phyloP scores from a whole-genome alignment of 2,329 filamentous ascomycete species.

The Ceratocystis eucalypticola region DNA sequence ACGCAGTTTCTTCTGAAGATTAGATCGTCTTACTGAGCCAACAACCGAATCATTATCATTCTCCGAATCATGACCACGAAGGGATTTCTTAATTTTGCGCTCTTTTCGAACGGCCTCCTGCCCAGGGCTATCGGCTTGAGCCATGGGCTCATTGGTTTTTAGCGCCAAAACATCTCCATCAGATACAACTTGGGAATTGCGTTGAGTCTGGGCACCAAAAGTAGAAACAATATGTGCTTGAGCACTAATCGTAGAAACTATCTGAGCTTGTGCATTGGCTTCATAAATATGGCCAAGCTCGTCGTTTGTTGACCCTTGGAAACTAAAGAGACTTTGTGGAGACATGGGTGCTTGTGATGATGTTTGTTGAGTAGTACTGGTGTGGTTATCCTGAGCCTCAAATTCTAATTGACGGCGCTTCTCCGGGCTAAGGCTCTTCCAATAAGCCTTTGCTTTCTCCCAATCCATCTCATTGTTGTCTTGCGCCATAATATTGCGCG shows the following conservation, averaged over 20 bases:
- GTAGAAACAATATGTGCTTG: slow-evolving; percentile 11
- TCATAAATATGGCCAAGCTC: slow-evolving; percentile 16
- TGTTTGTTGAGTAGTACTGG: background rate
- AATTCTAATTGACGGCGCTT: slow-evolving; percentile 49
- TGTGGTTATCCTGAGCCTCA: slow-evolving; percentile 30
- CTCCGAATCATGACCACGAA: slow-evolving; percentile 7
- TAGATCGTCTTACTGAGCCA: background rate
- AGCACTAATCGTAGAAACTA: slow-evolving; percentile 7
- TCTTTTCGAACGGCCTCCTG: background rate
- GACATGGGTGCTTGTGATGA: background rate
- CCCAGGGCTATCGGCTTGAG: background rate
- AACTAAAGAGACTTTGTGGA: slow-evolving; percentile 11
- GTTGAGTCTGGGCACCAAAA: slow-evolving; percentile 2
- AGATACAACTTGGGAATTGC: background rate
- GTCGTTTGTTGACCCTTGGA: slow-evolving; percentile 11
- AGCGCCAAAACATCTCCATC: background rate
- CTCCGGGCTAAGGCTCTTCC: slow-evolving; percentile 50
- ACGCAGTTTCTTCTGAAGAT: slow-evolving; percentile 15
- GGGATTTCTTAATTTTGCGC: slow-evolving; percentile 1
- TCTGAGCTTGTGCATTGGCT: slow-evolving; percentile 14
- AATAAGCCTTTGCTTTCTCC: slow-evolving; percentile 56
- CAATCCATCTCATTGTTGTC: slow-evolving; percentile 36
- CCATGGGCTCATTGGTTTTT: background rate
- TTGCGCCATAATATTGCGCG: slow-evolving; percentile 6
- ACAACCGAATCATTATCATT: background rate